These are phyloP conservation scores for Trametes hirsuta DNA, from an alignment of 1,284 basidiomycete genomes.

Conservation along the genomic window DNA sequence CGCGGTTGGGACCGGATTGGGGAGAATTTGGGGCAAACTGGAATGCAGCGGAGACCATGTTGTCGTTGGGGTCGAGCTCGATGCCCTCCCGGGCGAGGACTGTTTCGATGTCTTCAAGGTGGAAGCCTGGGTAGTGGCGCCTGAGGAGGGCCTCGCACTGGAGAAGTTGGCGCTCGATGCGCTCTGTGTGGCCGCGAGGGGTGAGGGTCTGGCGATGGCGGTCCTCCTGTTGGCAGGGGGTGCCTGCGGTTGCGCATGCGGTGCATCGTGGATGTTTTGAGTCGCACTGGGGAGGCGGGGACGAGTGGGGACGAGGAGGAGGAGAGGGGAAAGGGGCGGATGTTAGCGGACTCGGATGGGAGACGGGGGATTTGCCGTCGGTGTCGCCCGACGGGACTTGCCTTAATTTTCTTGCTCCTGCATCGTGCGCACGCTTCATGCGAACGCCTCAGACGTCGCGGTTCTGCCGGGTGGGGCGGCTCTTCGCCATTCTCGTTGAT, in stretches of 20 bases:
- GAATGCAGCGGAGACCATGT: slow-evolving; percentile 38
- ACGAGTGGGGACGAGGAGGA: slow-evolving; percentile 29
- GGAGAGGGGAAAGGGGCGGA: slow-evolving; percentile 31
- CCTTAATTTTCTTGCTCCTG: slow-evolving; percentile 92
- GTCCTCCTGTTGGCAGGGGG: slow-evolving; percentile 81
- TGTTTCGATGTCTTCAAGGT: slow-evolving; percentile 66
- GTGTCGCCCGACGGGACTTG: slow-evolving; percentile 83
- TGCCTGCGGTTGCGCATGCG: slow-evolving; percentile 77
- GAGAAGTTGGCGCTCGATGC: slow-evolving; percentile 72
- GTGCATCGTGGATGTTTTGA: slow-evolving; percentile 84
- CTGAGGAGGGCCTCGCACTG: slow-evolving; percentile 78
- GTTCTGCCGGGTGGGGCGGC: slow-evolving; percentile 57
- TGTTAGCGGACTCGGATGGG: slow-evolving; percentile 27
- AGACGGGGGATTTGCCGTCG: slow-evolving; percentile 77
- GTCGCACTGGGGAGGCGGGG: slow-evolving; percentile 63
- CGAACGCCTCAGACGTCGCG: slow-evolving; percentile 77
- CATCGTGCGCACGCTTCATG: slow-evolving; percentile 88
- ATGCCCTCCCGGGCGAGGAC: slow-evolving; percentile 67
- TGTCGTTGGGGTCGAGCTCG: slow-evolving; percentile 46
- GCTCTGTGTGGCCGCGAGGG: slow-evolving; percentile 78
- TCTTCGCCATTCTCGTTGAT: slow-evolving; percentile 57
- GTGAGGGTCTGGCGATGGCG: slow-evolving; percentile 81
- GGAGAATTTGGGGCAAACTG: slow-evolving; percentile 40
- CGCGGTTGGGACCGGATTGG: slow-evolving; percentile 26
- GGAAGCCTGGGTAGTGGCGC: slow-evolving; percentile 66